Base-by-base conservation (phyloP, 1,284 basidiomycete genomes). In the Sanguinoderma infundibulare region DNA sequence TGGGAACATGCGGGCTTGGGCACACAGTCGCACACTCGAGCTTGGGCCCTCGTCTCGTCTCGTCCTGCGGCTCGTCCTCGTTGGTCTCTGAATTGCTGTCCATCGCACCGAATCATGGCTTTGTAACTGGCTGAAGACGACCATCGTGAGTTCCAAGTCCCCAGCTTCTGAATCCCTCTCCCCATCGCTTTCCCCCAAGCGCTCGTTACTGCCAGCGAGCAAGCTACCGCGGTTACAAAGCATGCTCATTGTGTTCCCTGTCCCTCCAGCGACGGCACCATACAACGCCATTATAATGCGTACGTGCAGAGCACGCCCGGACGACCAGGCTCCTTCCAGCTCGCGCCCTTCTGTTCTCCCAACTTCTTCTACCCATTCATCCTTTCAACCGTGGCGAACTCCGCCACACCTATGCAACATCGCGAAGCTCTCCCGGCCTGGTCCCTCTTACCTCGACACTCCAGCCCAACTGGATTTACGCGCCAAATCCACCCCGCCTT, bases 201-300 rank as follows among this genome's bases (percentile, higher is more conserved):
- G 24, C 64, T 58, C 17, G 55, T 54, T 22, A 61, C 61, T 47
- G 61, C 67, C 39, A 61, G 65, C 54, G 57, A 60, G n/a, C 75
- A n/a, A 47, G 42, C 28, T 59, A 52, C 39, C 56, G 51, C 62
- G 1, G 49, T 58, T 59, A 65, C 64, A 66, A 66, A 66, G 55
- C 61, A 52, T 24, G 40, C 61, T 63, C 34, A 61, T 34, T 51
- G n/a, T 51, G 20, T 36, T 20, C 7, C 28, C 8, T 49, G 3
- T 20, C 30, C 39, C 58, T 32, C 30, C 62, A 67, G 66, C 58
- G 64, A 69, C 61, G 65, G 65, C 60, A 63, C n/a, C 38, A 34
- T 55, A 57, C 66, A 57, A 63, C 68, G 64, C 64, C 67, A 66
- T 50, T 64, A 67, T 69, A 61, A 71, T 69, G 69, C 65, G 54